phyloP scores from a whole-genome alignment of 371 early-diverging fungal species.

The Batkoa obscura region DNA sequence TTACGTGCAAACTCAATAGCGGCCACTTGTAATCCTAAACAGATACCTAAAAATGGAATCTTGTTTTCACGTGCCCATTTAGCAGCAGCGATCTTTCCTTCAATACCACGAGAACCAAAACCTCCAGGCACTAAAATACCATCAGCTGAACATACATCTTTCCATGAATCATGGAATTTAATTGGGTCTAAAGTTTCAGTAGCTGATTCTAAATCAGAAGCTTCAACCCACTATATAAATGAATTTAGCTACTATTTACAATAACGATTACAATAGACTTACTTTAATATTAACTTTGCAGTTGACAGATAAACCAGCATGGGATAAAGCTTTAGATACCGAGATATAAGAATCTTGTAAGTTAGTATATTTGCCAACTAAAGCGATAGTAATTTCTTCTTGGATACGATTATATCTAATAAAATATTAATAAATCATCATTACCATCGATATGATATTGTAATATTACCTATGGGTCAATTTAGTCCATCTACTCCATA shows the following conservation, averaged over 20 bases:
- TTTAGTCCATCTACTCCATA: conserved; percentile 70
- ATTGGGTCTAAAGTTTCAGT: conserved; percentile 51
- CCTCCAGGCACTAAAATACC: conserved; percentile 99
- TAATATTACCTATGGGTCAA: conserved; percentile 32
- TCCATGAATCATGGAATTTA: conserved; percentile 91
- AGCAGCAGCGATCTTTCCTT: conserved; percentile 93
- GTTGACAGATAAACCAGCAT: conserved; percentile 69
- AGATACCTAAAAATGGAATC: conserved; percentile 96
- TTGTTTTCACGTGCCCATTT: conserved; percentile 97
- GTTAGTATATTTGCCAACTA: conserved; percentile 94
- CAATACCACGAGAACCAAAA: conserved; percentile 93
- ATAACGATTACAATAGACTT: too few species aligned
- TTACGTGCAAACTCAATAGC: conserved; percentile 97
- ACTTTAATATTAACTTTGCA: conserved; percentile 54
- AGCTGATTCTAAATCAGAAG: conserved; percentile 66
- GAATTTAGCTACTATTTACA: neutral
- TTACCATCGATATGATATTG: neutral
- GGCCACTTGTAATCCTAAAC: conserved; percentile 96
- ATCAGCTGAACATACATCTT: conserved; percentile 61
- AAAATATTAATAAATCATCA: neutral
- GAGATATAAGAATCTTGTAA: conserved; percentile 95
- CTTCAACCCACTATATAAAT: conserved; percentile 72
- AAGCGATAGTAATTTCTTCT: conserved; percentile 74
- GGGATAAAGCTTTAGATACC: conserved; percentile 88
- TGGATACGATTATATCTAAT: conserved; percentile 53